These are phyloP conservation scores for Tetracentron sinense DNA, from an alignment of 164 flowering plant genomes.

Conservation along the genomic window DNA sequence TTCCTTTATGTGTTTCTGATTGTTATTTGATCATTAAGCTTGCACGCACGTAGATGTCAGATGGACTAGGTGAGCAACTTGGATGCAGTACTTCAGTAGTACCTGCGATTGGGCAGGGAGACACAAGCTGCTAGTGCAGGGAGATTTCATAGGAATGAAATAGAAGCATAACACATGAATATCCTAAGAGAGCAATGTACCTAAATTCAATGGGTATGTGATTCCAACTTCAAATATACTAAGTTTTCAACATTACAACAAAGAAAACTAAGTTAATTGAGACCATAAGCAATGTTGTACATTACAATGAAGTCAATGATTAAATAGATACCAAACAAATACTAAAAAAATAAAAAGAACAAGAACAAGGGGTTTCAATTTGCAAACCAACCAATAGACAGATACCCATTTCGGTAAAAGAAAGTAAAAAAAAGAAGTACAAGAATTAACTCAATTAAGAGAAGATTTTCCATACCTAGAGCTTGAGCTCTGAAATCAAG, in stretches of 20 bases:
- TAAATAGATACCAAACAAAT: not conserved
- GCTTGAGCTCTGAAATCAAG: slow-evolving; percentile 41
- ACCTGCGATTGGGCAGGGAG: too few relatives aligned
- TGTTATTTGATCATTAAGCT: too few relatives aligned
- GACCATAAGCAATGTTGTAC: not conserved
- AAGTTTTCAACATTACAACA: not conserved
- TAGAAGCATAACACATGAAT: too few relatives aligned
- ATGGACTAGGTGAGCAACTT: too few relatives aligned
- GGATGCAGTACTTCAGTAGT: too few relatives aligned
- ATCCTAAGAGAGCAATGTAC: too few relatives aligned
- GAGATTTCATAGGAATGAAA: too few relatives aligned
- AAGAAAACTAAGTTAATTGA: not conserved
- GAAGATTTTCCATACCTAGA: slow-evolving; percentile 36
- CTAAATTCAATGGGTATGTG: not conserved
- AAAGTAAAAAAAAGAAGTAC: not conserved
- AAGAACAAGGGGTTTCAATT: slow-evolving; percentile 1
- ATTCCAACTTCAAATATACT: not conserved
- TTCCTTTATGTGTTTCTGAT: too few relatives aligned
- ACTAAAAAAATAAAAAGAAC: not conserved
- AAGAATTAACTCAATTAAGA: not conserved
- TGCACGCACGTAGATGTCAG: too few relatives aligned
- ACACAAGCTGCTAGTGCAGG: too few relatives aligned
- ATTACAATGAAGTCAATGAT: not conserved
- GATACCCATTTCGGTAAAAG: slow-evolving; percentile 11
- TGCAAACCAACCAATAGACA: not conserved